Base-by-base conservation (phyloP, 73 alveolate genomes). In the Tetrahymena borealis region DNA sequence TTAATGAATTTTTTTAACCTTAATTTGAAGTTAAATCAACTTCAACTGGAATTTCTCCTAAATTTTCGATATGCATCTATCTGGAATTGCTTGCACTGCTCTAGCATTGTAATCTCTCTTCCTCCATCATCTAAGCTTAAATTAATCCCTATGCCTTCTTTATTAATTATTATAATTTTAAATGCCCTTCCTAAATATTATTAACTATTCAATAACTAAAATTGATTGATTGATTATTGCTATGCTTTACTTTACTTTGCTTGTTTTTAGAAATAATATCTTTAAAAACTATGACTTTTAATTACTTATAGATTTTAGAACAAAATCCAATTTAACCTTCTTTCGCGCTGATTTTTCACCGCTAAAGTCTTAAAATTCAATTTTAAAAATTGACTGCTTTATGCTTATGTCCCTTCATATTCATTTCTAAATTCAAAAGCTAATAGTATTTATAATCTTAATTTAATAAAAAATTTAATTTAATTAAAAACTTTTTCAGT, bases 321-420 rank as follows among this genome's bases (percentile, higher is more conserved):
- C n/a, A n/a, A 60, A 60, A 60, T 60, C 85, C 85, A 60, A 60
- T 60, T 60, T 60, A 15, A 60, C 28, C 85, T 35, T 60, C 85
- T 60, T 60, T 60, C 85, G 85, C 85, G 85, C 85, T 60, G 85
- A 60, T 60, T 60, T 60, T 60, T 60, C 85, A n/a, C 85, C 85
- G 85, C 85, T 60, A 60, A 60, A 60, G 85, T 60, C 37, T 60
- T 60, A 60, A 60, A 60, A 60, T 60, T 60, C 85, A 60, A 60
- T 60, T 60, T 60, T 60, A 60, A 60, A 42, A 60, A 60, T 60
- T 3, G n/a, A n/a, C n/a, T n/a, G n/a, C n/a, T n/a, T n/a, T n/a
- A n/a, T n/a, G n/a, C n/a, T 60, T 20, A 60, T 20, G 85, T 16
- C 35, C 85, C 28, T 60, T 60, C 28, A n/a, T 20, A 16, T 60